A percentile compares a stretch with the other conserved stretches of the same genome.
Evolutionary conservation across 148 eudicot genomes (phyloP).

Genomic region (Mesembryanthemum crystallinum): DNA sequence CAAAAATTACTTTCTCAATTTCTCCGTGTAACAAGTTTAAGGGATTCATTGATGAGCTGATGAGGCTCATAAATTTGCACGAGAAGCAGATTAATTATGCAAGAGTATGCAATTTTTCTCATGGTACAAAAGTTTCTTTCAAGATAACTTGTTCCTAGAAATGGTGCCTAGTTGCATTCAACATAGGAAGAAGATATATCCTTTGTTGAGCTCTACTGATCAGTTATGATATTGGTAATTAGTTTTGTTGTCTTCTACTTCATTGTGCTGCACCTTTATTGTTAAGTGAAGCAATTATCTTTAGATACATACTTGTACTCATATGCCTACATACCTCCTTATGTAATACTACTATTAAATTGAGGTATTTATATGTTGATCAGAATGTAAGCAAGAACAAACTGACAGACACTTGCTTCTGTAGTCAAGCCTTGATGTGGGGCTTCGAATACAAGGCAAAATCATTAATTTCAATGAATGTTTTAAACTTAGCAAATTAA

Average conservation of each 20-base stretch:
- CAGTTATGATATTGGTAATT: not conserved
- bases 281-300: not conserved
- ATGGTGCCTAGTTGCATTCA: not conserved
- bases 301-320: no score
- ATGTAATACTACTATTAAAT: not conserved
- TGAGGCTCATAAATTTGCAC: no score
- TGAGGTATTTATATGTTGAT: not conserved
- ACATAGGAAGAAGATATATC: not conserved
- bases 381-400: constrained; percentile 1
- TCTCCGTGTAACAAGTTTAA: no score
- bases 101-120: no score
- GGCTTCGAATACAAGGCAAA: not conserved
- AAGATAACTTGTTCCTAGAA: not conserved
- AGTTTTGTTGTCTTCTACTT: not conserved
- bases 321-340: not conserved
- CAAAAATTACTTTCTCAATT: no score
- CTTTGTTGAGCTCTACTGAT: not conserved
- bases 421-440: not conserved
- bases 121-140: not conserved
- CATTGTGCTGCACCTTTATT: not conserved
- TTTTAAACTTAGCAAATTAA: not conserved
- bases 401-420: not conserved
- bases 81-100: not conserved
- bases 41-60: no score
- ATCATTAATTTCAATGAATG: not conserved